Conservation (phyloP, 2,329 filamentous ascomycete genomes). For the Zymoseptoria crescenta region DNA sequence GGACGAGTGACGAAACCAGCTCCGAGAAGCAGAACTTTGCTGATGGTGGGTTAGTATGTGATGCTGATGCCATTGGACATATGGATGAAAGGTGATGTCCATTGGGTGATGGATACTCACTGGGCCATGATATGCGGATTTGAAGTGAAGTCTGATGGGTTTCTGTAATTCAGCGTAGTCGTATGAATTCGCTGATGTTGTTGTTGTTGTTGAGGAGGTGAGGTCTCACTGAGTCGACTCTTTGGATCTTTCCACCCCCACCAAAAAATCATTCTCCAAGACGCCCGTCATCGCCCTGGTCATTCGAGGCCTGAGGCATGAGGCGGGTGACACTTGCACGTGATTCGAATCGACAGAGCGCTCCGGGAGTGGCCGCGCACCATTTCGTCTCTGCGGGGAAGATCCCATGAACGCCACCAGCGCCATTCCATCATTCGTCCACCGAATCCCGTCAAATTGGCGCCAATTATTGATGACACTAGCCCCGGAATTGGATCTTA, state of each 20-base stretch:
- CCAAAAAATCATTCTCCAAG: background rate
- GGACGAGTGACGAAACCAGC: conserved; percentile 49
- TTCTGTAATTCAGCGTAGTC: background rate
- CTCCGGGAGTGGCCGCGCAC: background rate
- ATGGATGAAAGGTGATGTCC: background rate
- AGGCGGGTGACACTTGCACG: no score
- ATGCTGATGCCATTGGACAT: background rate
- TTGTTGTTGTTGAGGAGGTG: background rate
- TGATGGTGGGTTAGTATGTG: conserved; percentile 7
- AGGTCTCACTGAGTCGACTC: background rate
- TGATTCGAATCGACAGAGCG: background rate
- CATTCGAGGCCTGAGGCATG: no score
- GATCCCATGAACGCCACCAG: no score
- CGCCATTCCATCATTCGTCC: no score
- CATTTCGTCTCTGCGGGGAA: no score
- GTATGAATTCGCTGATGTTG: background rate
- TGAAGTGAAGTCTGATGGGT: background rate
- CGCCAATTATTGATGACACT: no score
- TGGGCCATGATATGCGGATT: background rate
- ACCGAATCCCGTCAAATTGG: no score
- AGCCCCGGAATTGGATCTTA: background rate
- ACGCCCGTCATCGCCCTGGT: background rate
- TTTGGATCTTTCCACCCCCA: background rate
- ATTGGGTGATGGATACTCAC: background rate
- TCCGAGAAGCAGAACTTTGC: conserved; percentile 44